Evolutionary conservation across 2,329 filamentous ascomycete genomes (phyloP).

Genomic region (Trichophyton simii): DNA sequence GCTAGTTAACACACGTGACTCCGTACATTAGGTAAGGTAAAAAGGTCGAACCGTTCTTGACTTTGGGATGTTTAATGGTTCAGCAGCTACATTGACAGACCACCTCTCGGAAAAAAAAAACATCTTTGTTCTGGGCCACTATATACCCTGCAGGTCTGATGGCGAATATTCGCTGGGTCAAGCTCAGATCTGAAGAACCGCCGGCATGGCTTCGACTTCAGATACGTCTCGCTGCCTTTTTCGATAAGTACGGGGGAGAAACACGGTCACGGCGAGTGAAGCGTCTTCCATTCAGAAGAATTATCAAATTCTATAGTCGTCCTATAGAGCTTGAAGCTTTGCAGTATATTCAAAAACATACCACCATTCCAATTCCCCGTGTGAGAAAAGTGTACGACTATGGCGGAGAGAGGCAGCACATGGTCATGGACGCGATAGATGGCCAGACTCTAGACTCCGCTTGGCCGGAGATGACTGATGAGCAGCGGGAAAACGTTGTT

Average conservation of each 20-base stretch:
- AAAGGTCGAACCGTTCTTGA: no score
- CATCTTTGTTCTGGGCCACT: no score
- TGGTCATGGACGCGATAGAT: conserved; percentile 2
- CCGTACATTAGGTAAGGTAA: no score
- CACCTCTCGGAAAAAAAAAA: no score
- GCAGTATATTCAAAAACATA: conserved; percentile 5
- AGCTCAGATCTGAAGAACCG: neutral
- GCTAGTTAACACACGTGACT: no score
- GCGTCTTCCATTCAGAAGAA: neutral
- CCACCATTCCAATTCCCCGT: conserved; percentile 6
- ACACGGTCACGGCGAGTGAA: neutral
- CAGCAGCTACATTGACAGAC: no score
- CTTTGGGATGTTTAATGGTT: no score
- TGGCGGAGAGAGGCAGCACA: neutral
- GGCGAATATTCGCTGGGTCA: neutral
- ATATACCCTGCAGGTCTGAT: neutral
- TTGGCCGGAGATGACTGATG: conserved; percentile 5
- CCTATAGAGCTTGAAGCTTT: conserved; percentile 5
- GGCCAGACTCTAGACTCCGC: neutral
- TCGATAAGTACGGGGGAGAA: neutral
- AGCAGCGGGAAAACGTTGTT: conserved; percentile 6
- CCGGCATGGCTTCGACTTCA: neutral
- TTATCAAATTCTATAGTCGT: conserved; percentile 5
- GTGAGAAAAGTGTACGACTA: conserved; percentile 4
- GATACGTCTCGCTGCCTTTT: neutral